Percentiles rank a stretch among this genome's conserved stretches.
These are phyloP conservation scores for Fusarium transvaalense DNA, from an alignment of 2,329 filamentous ascomycete species.

Conservation along the genomic window DNA sequence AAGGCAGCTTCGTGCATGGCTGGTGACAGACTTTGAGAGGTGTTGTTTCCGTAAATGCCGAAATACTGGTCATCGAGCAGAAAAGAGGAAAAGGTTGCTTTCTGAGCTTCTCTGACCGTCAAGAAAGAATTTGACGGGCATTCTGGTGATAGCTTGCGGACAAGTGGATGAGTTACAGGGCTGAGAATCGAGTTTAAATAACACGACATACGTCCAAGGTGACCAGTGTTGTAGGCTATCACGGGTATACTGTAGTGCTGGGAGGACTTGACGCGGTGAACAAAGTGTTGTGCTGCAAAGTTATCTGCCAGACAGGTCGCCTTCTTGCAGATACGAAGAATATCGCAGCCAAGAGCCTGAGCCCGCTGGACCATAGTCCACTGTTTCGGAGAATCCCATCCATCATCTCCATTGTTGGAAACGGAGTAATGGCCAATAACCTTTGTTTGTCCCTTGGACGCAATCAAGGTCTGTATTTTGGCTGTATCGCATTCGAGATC, in stretches of 20 bases:
- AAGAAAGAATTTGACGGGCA: background rate
- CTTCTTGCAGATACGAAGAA: background rate
- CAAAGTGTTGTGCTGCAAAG: conserved; percentile 4
- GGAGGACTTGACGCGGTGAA: background rate
- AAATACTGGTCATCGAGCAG: background rate
- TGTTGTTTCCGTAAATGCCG: conserved; percentile 13
- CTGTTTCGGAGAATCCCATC: background rate
- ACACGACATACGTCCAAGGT: conserved; percentile 2
- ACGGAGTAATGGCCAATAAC: background rate
- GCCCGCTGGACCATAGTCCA: background rate
- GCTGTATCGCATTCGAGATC: background rate
- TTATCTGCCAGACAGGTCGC: conserved; percentile 7
- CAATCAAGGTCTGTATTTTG: background rate
- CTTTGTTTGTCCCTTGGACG: background rate
- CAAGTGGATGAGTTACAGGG: conserved; percentile 3
- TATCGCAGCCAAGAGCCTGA: conserved; percentile 3
- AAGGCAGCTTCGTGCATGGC: conserved; percentile 15
- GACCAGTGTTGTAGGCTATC: conserved; percentile 9
- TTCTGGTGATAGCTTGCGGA: rapidly evolving
- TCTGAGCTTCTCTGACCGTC: conserved; percentile 5
- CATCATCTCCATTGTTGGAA: background rate
- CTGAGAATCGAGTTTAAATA: conserved; percentile 7
- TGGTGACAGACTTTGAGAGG: conserved; percentile 3
- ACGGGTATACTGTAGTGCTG: background rate
- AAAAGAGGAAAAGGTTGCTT: background rate